Conservation (phyloP, 768 basidiomycete genomes). For the Suillus bovinus region DNA sequence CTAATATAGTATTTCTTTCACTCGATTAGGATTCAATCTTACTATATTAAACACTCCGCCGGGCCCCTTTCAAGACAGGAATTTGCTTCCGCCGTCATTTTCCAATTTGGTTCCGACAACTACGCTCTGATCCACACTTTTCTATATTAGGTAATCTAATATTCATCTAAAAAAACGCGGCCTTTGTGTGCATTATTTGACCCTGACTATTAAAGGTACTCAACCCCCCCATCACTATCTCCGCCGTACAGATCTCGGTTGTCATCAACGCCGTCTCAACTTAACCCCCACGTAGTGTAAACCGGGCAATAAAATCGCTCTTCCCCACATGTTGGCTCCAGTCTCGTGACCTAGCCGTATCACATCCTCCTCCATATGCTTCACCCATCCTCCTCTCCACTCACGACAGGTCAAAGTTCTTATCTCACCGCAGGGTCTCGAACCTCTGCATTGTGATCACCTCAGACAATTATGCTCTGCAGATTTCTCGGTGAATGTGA, state of each 20-base stretch:
- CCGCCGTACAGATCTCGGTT: background rate
- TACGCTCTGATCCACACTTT: background rate
- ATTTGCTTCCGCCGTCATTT: constrained; percentile 3
- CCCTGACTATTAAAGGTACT: background rate
- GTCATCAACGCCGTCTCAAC: background rate
- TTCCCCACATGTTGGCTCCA: too few relatives aligned
- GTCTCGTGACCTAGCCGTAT: too few relatives aligned
- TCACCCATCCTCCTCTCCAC: too few relatives aligned
- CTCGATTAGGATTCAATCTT: constrained; percentile 1
- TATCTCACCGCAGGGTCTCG: background rate
- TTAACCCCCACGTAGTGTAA: too few relatives aligned
- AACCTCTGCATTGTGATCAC: background rate
- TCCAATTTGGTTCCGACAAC: constrained; percentile 1
- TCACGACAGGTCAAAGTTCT: background rate
- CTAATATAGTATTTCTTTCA: background rate
- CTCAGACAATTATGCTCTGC: too few relatives aligned
- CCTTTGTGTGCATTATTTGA: background rate
- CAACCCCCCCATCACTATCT: background rate
- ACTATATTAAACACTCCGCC: constrained; percentile 2
- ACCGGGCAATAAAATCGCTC: too few relatives aligned
- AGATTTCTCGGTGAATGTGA: background rate
- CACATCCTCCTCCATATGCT: too few relatives aligned
- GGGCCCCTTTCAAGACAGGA: background rate
- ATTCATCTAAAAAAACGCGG: background rate
- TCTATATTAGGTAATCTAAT: background rate